Evolutionary conservation across 139 green algal species (phyloP).

Genomic region (Chlamydomonas eustigma): DNA sequence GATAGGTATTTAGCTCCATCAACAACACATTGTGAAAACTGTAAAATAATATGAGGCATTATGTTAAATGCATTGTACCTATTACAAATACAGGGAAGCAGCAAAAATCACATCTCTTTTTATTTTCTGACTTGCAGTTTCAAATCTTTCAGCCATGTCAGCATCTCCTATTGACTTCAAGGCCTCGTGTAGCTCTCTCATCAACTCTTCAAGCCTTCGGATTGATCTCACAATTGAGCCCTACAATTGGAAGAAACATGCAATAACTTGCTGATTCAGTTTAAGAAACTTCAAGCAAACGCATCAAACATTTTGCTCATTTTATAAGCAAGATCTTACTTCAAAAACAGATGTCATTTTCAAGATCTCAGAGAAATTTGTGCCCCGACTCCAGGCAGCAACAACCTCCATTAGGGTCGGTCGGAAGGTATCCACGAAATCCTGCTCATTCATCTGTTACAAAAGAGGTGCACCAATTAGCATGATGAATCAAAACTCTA

Average conservation of each 20-base stretch:
- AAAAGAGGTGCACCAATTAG: too few relatives aligned
- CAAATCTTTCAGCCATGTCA: conserved; percentile 66
- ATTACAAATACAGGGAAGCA: conserved; percentile 82
- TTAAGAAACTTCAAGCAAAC: background rate
- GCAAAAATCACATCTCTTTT: conserved; percentile 92
- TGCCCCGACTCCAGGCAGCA: conserved; percentile 58
- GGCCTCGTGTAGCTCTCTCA: conserved; percentile 75
- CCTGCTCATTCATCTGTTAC: conserved; percentile 44
- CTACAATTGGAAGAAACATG: conserved; percentile 93
- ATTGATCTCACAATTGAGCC: conserved; percentile 82
- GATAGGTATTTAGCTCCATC: too few relatives aligned
- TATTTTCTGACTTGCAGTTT: conserved; percentile 61
- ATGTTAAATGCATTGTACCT: too few relatives aligned
- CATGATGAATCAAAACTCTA: too few relatives aligned
- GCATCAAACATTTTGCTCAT: background rate
- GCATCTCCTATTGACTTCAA: conserved; percentile 56
- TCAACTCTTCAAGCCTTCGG: conserved; percentile 87
- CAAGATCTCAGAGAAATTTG: conserved; percentile 55
- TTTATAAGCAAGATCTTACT: conserved; percentile 23
- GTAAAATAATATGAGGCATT: too few relatives aligned
- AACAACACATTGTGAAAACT: too few relatives aligned
- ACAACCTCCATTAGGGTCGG: conserved; percentile 71
- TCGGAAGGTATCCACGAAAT: conserved; percentile 66
- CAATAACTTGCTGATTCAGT: background rate
- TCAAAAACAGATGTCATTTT: conserved; percentile 64